These are phyloP conservation scores for Luzula sylvatica DNA, from an alignment of 176 grass and related monocot genomes.

Conservation along the genomic window DNA sequence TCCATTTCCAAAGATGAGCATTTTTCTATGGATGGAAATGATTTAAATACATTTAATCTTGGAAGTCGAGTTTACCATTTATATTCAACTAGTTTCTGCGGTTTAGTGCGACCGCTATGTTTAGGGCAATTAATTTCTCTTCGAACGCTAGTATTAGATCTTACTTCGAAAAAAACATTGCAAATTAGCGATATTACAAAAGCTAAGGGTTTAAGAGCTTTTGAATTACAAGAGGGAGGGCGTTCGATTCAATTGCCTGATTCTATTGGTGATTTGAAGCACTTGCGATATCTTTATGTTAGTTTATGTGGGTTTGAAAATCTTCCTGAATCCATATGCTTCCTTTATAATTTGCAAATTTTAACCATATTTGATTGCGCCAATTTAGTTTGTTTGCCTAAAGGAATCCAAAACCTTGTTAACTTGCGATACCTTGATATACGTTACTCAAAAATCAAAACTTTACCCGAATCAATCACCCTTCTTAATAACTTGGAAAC, in stretches of 20 bases:
- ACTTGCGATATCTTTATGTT: conserved; percentile 11
- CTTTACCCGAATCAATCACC: conserved; percentile 7
- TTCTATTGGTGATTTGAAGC: conserved; percentile 17
- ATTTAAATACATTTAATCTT: neutral
- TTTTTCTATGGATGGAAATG: conserved; percentile 16
- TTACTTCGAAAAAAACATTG: conserved; percentile 3
- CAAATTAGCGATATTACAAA: conserved; percentile 6
- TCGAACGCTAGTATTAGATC: conserved; percentile 13
- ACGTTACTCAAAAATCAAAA: conserved; percentile 10
- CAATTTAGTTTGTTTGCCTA: neutral
- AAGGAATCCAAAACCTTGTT: neutral
- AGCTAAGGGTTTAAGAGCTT: conserved; percentile 4
- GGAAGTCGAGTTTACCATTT: conserved; percentile 15
- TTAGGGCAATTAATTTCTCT: conserved; percentile 5
- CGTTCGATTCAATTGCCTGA: conserved; percentile 7
- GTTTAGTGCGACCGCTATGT: conserved; percentile 3
- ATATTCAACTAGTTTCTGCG: conserved; percentile 5
- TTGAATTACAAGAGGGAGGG: conserved; percentile 14
- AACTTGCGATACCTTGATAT: conserved; percentile 13
- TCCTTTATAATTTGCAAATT: conserved; percentile 14
- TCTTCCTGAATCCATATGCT: conserved; percentile 12
- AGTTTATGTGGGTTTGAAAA: neutral
- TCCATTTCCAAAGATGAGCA: conserved; percentile 19
- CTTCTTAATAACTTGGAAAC: conserved; percentile 8
- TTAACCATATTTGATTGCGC: conserved; percentile 4